Evolutionary conservation across 768 basidiomycete species (phyloP), one percentile per base, ranked within the genome.

Genomic region (Amylocystis lapponica): DNA sequence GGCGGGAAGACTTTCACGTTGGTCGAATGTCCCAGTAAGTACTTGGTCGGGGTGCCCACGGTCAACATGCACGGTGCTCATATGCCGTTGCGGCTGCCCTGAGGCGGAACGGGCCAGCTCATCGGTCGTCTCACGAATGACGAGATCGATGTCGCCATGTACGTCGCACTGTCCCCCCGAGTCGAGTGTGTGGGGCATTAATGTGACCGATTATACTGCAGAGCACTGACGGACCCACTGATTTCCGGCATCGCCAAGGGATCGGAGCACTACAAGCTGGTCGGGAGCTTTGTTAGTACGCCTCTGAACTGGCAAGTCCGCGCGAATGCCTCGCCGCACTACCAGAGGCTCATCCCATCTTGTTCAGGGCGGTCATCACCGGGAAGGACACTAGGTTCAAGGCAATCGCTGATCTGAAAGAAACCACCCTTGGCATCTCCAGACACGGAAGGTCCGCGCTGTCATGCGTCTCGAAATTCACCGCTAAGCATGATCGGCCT

Each of bases 221-320:
- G 91, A 57, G 90, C 90, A 0, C 76, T 97, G 36, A 96, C 94
- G 1, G 94, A 95, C 56, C 77, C 88, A 0, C 67, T 97, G 25
- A 90, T 96, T 49, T 86, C 91, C 38, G 94, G 94, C 0, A 88
- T 96, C 42, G 91, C 90, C 6, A 93, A 92, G 43, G 90, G 92
- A 1, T 86, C 86, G 0, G 74, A 76, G 40, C 78, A 84, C 6
- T 99, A 96, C 66, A 92, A 86, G 61, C 81, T 97, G 14, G 81
- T 95, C 3, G 93, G 95, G 6, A 88, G 87, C 57, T 97, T 90
- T 59, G 93, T 97, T 36, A 78, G 77, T 1, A 88, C 89, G 4
- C 88, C 93, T 2, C 67, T 97, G 32, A 84, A 89, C 67, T 97
- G 91, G 93, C 81, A 48, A 38, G 68, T 53, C 29, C 29, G 9